A percentile compares a stretch with the other conserved stretches of the same genome.
Conservation (phyloP, 2,329 filamentous ascomycete genomes). For the Beauveria caledonica region DNA sequence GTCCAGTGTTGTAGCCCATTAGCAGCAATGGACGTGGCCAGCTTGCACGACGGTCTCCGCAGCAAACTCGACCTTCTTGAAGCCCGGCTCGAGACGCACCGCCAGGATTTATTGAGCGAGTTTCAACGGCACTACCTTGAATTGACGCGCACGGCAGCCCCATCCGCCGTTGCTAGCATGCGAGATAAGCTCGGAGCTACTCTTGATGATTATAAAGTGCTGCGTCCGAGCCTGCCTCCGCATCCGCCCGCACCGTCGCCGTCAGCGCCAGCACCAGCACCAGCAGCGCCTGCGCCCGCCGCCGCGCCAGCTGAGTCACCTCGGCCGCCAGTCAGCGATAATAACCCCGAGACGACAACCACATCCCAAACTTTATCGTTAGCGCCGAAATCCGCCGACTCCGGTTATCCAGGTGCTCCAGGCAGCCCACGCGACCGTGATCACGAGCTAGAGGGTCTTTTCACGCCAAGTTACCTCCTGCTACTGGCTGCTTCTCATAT, state of each 20-base stretch:
- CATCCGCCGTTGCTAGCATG: slow-evolving; percentile 38
- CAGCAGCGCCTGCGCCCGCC: neutral
- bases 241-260: neutral
- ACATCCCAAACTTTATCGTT: slow-evolving; percentile 22
- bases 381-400: slow-evolving; percentile 21
- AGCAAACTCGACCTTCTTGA: slow-evolving; percentile 49
- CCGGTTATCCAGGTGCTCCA: slow-evolving; percentile 23
- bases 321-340: slow-evolving; percentile 17
- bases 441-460: slow-evolving; percentile 52
- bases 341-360: slow-evolving; percentile 19
- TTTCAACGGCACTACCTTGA: slow-evolving; percentile 47
- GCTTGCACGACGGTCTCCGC: slow-evolving; percentile 43
- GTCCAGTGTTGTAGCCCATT: slow-evolving; percentile 7
- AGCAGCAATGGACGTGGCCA: slow-evolving; percentile 29
- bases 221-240: slow-evolving; percentile 25
- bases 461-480: slow-evolving; percentile 55
- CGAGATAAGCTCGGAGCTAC: slow-evolving; percentile 37
- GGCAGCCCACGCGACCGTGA: slow-evolving; percentile 46
- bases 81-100: slow-evolving; percentile 47
- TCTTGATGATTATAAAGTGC: slow-evolving; percentile 32
- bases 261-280: neutral
- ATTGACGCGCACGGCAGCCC: slow-evolving; percentile 39
- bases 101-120: slow-evolving; percentile 47
- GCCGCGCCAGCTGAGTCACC: slow-evolving; percentile 26
- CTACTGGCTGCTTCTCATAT: slow-evolving; percentile 38